These are phyloP conservation scores for Lithospermum erythrorhizon DNA, from an alignment of 257 asterid genomes.

Conservation along the genomic window DNA sequence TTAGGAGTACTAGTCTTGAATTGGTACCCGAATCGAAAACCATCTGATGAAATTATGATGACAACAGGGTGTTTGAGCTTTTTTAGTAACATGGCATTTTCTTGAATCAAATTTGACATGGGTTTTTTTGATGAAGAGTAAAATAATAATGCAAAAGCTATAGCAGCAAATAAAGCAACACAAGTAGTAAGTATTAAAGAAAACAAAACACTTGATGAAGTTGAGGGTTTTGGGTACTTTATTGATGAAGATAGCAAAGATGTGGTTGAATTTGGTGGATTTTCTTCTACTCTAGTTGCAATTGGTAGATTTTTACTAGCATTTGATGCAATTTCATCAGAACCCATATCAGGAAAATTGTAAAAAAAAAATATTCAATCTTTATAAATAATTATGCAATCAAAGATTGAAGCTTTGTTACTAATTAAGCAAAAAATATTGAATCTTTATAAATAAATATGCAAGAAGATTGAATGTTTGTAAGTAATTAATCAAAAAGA, in stretches of 20 bases:
- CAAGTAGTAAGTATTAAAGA: slow-evolving; percentile 27
- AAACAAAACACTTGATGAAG: slow-evolving; percentile 15
- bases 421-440: background rate
- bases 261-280: slow-evolving; percentile 24
- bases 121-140: slow-evolving; percentile 24
- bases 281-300: slow-evolving; percentile 19
- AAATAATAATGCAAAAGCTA: slow-evolving; percentile 37
- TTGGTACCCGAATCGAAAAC: slow-evolving; percentile 70
- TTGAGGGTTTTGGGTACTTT: slow-evolving; percentile 7
- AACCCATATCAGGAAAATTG: slow-evolving; percentile 14
- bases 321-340: slow-evolving; percentile 31
- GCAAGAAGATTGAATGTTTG: too few species aligned
- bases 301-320: slow-evolving; percentile 9
- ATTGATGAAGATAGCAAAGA: slow-evolving; percentile 27
- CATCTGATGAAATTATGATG: slow-evolving; percentile 51
- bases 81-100: slow-evolving; percentile 27
- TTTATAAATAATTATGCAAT: background rate
- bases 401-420: background rate
- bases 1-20: slow-evolving; percentile 48
- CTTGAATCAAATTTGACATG: background rate
- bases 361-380: background rate
- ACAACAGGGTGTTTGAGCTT: slow-evolving; percentile 53
- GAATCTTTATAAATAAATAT: background rate
- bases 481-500: background rate
- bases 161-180: slow-evolving; percentile 40